Evolutionary conservation across 169 alveolate species (phyloP), one percentile per base, ranked within the genome.

Genomic region (Plasmodium yoelii): DNA sequence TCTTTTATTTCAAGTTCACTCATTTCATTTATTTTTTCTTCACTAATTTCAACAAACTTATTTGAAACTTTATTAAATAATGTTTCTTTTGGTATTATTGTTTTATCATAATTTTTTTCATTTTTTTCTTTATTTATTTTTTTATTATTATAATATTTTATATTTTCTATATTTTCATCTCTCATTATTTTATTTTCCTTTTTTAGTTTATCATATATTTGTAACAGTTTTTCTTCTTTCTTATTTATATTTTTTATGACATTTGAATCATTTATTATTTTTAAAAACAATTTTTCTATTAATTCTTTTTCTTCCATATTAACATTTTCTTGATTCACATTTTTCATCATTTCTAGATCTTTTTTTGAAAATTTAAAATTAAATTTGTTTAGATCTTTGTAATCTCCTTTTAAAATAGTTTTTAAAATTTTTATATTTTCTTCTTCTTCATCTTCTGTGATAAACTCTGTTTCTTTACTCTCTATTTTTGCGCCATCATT

Each of bases 11-110:
- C 84, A 1, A 28, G 10, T 42, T 82, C 84, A 28, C 90, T 82
- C 91, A 60, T 84, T 68, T 84, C 75, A 19, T 69, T 47, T 3
- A 61, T 84, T 44, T 84, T 61, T 46, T 84, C 70, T 61, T 63
- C 84, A 9, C 34, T 46, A 9, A 84, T 49, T 57, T 84, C 69
- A 9, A 84, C 57, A 47, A 63, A 63, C n/a, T 84, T 61, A 6
- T 60, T 55, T 12, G 44, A 6, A 1, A 28, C 59, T n/a, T 44
- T 24, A 15, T 64, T 74, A 22, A 74, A 74, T 19, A 74, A 61
- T 1, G 49, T 26, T 6, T 46, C 46, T 55, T 46, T 60, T 6
- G 60, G 49, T 34, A 74, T 74, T 22, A 65, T 44, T 42, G 24
- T 57, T 24, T 18, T 1, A 9, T 57, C 24, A 24, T 59, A 10